Evolutionary conservation across 225 moss, liverwort and hornwort species (phyloP), one percentile per base, ranked within the genome.

Genomic region (Pleurozium schreberi): DNA sequence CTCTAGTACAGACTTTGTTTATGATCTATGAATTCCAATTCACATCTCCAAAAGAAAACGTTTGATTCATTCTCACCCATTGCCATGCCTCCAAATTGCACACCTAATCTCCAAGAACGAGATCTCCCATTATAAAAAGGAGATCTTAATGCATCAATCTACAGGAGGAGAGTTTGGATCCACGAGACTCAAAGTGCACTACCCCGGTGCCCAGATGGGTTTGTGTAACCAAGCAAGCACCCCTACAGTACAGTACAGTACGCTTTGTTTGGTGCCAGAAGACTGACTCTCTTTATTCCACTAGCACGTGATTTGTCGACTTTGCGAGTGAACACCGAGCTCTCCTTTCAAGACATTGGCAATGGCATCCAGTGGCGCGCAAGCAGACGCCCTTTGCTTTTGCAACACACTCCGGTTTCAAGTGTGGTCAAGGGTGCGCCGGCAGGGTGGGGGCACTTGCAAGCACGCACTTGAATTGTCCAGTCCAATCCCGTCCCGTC

Each of bases 211-310:
- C 36, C 3, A 25, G 15, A 10, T 10, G 4, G 4, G 3, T 10
- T 38, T n/a, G 1, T 55, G 6, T 4, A 78, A 38, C 16, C n/a
- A 38, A 78, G 6, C n/a, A 78, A 77, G 25, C 25, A 23, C 12
- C 38, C 16, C 3, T 38, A 38, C 6, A 38, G 2, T 13, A 22
- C 2, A 0, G 33, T 33, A 11, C 14, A 5, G 26, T 62, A 10
- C 1, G 0, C n/a, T 57, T n/a, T 2, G 1, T 57, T 58, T 79
- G 11, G 27, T 27, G 17, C 16, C 5, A 17, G 0, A 26, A 26
- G 11, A 11, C 57, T 57, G n/a, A n/a, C 8, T 26, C 4, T 25
- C 1, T 20, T 55, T 58, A 18, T 57, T 36, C 38, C 16, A 6
- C 16, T 38, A 4, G 6, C 27, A 4, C 57, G 57, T 57, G 49